phyloP scores from a whole-genome alignment of 2,329 filamentous ascomycete species.

The Fusarium xyrophilum region DNA sequence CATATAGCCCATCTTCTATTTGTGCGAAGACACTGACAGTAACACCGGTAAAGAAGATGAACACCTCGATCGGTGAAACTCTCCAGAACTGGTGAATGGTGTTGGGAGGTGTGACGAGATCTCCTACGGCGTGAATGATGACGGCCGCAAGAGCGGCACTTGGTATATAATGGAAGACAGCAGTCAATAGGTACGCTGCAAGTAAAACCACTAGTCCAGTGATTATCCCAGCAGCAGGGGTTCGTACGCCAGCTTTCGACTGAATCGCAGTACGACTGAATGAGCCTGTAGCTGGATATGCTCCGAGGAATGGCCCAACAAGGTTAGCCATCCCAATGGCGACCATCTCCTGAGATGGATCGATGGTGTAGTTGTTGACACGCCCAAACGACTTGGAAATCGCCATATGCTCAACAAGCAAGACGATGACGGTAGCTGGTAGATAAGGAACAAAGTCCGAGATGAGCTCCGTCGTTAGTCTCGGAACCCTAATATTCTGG shows the following conservation, averaged over 20 bases:
- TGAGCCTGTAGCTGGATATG: conserved; percentile 90
- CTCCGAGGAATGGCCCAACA: conserved; percentile 89
- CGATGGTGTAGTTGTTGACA: conserved; percentile 94
- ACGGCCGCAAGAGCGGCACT: conserved; percentile 81
- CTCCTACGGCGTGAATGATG: conserved; percentile 94
- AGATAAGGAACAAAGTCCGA: conserved; percentile 73
- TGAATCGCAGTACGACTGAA: conserved; percentile 98
- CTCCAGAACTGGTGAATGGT: conserved; percentile 95
- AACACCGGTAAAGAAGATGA: conserved; percentile 94
- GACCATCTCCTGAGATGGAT: conserved; percentile 94
- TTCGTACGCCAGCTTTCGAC: conserved; percentile 93
- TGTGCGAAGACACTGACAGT: conserved; percentile 85
- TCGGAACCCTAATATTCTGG: conserved; percentile 76
- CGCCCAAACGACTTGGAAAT: conserved; percentile 97
- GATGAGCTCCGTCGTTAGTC: conserved; percentile 71
- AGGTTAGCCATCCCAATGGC: conserved; percentile 92
- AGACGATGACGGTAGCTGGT: conserved; percentile 88
- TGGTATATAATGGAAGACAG: conserved; percentile 94
- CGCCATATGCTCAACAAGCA: conserved; percentile 95
- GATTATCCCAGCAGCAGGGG: conserved; percentile 87
- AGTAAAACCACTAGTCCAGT: conserved; percentile 85
- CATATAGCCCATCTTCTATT: conserved; percentile 94
- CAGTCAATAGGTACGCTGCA: conserved; percentile 86
- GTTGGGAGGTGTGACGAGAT: conserved; percentile 89
- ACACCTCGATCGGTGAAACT: conserved; percentile 85